These are phyloP conservation scores for Hypomontagnella monticulosa DNA, from an alignment of 495 filamentous ascomycete species.

Conservation along the genomic window DNA sequence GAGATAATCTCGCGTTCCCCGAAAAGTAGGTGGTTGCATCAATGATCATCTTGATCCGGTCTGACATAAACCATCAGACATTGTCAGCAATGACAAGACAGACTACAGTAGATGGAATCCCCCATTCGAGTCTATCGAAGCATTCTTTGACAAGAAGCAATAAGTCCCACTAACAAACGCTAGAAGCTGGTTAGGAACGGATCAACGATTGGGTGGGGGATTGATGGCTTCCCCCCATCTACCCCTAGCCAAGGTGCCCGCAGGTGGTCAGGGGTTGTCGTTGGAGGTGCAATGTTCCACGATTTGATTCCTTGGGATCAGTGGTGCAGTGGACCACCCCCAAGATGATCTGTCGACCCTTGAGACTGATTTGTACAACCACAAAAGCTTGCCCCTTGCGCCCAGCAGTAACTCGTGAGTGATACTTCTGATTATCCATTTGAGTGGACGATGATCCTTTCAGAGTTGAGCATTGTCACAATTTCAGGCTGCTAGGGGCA, in stretches of 20 bases:
- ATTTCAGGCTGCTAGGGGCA: conserved; percentile 23
- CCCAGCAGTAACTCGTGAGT: conserved; percentile 8
- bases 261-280: conserved; percentile 25
- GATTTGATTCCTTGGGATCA: conserved; percentile 40
- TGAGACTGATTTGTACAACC: conserved; percentile 21
- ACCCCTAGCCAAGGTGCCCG: not conserved
- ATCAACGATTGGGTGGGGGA: conserved; percentile 14
- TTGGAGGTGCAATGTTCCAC: conserved; percentile 36
- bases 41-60: conserved; percentile 22
- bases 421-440: conserved; percentile 26
- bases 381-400: conserved; percentile 23
- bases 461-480: conserved; percentile 34
- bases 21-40: conserved; percentile 18
- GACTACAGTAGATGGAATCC: not conserved
- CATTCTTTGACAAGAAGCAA: conserved; percentile 22
- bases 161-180: conserved; percentile 18
- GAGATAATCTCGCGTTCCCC: conserved; percentile 42
- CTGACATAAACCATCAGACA: conserved; percentile 32
- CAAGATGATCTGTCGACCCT: conserved; percentile 35
- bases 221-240: too few species aligned
- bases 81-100: conserved; percentile 34
- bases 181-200: conserved; percentile 13
- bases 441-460: conserved; percentile 33
- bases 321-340: conserved; percentile 6
- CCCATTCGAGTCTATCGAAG: conserved; percentile 7